A percentile compares a stretch with the other conserved stretches of the same genome.
phyloP scores from a whole-genome alignment of 352 stramenopile genomes.

The Phytophthora capsici region DNA sequence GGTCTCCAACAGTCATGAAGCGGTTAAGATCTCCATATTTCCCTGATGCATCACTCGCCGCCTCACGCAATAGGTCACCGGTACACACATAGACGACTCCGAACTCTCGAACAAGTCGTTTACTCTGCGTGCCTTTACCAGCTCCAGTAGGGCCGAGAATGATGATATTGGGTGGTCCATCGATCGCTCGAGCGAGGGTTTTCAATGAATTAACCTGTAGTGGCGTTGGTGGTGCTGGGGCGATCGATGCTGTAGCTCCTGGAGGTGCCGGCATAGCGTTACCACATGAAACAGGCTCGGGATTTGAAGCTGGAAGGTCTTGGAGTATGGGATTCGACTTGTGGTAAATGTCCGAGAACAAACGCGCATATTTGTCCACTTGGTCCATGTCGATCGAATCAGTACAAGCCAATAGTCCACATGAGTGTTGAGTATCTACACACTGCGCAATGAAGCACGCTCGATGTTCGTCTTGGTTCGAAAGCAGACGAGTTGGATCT shows the following conservation, averaged over 20 bases:
- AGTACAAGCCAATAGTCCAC: slow-evolving; percentile 55
- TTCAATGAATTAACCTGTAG: background rate
- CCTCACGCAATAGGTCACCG: slow-evolving; percentile 92
- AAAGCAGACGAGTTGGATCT: slow-evolving; percentile 28
- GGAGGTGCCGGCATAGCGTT: slow-evolving; percentile 5
- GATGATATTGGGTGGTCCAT: slow-evolving; percentile 72
- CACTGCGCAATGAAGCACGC: slow-evolving; percentile 61
- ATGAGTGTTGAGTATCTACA: slow-evolving; percentile 35
- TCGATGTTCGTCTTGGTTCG: slow-evolving; percentile 61
- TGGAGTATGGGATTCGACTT: slow-evolving; percentile 30
- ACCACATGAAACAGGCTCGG: slow-evolving; percentile 2
- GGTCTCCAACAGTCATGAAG: slow-evolving; percentile 86
- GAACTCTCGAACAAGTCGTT: slow-evolving; percentile 86
- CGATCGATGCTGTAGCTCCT: slow-evolving; percentile 18
- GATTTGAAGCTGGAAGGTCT: background rate
- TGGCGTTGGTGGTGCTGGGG: slow-evolving; percentile 9
- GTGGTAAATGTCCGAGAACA: slow-evolving; percentile 73
- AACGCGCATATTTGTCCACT: slow-evolving; percentile 53
- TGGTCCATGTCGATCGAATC: slow-evolving; percentile 53
- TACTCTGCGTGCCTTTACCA: slow-evolving; percentile 97
- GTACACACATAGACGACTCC: slow-evolving; percentile 93
- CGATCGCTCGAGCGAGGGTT: slow-evolving; percentile 4
- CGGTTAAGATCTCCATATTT: slow-evolving; percentile 79
- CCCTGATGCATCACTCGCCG: slow-evolving; percentile 70
- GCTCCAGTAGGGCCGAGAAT: slow-evolving; percentile 91